Percentiles rank a stretch among this genome's conserved stretches.
Evolutionary conservation across 2,329 filamentous ascomycete genomes (phyloP).

Genomic region (Grosmannia serpens): DNA sequence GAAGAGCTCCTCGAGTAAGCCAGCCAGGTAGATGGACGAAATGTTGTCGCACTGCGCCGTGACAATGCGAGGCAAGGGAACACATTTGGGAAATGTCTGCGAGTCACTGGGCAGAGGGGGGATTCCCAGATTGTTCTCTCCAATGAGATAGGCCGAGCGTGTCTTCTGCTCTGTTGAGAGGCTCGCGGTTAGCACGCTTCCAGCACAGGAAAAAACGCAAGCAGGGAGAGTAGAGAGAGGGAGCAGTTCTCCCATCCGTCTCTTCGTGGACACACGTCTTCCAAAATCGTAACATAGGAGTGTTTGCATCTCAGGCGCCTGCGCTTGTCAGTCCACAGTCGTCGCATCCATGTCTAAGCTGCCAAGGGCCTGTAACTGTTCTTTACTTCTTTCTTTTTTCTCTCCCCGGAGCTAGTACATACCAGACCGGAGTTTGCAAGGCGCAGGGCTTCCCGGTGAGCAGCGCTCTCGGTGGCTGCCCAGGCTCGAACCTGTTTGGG

Average conservation of each 20-base stretch:
- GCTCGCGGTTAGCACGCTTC: neutral
- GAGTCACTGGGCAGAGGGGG: slow-evolving; percentile 2
- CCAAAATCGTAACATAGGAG: slow-evolving; percentile 11
- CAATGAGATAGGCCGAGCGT: neutral
- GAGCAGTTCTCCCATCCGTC: neutral
- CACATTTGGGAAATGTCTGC: neutral
- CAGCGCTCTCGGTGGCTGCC: slow-evolving; percentile 4
- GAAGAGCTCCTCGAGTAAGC: slow-evolving; percentile 6
- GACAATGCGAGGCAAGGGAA: slow-evolving; percentile 11
- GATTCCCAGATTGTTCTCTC: slow-evolving; percentile 3
- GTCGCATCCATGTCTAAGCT: neutral
- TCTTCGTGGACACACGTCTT: slow-evolving; percentile 5
- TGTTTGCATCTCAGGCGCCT: slow-evolving; percentile 9
- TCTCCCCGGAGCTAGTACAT: neutral
- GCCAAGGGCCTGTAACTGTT: no score
- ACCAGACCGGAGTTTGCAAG: slow-evolving; percentile 3
- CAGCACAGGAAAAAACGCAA: neutral
- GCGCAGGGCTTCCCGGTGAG: slow-evolving; percentile 10
- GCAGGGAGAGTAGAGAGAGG: neutral
- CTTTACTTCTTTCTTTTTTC: no score
- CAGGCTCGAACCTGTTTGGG: neutral
- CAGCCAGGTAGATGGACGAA: slow-evolving; percentile 3
- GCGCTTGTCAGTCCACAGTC: neutral
- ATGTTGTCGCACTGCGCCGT: slow-evolving; percentile 12
- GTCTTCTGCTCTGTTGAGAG: slow-evolving; percentile 10